These are phyloP conservation scores for Camellia oleifera DNA, from an alignment of 179 eudicot genomes.

Conservation along the genomic window DNA sequence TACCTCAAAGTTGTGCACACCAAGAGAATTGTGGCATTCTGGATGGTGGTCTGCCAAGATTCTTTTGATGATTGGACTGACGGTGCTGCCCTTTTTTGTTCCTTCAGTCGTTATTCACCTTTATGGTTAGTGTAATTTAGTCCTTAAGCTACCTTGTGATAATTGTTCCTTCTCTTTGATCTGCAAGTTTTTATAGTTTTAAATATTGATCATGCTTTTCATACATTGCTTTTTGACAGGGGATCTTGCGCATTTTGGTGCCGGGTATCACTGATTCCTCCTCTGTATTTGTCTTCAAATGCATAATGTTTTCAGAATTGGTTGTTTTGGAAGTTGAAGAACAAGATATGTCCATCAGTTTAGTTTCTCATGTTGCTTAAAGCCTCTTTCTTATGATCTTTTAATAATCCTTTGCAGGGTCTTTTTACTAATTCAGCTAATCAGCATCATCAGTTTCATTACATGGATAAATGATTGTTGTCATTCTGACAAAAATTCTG, in stretches of 20 bases:
- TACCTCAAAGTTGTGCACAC: constrained; percentile 46
- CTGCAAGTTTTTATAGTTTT: too few species aligned
- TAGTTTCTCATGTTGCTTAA: not conserved
- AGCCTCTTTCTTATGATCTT: constrained; percentile 9
- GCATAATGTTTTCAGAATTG: constrained; percentile 1
- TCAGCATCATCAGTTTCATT: constrained; percentile 82
- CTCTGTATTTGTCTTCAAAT: constrained; percentile 4
- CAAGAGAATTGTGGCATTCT: constrained; percentile 62
- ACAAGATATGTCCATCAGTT: too few species aligned
- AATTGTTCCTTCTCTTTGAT: too few species aligned
- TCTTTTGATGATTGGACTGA: constrained; percentile 41
- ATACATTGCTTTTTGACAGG: constrained; percentile 52
- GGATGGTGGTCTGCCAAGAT: constrained; percentile 68
- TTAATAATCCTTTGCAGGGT: constrained; percentile 42
- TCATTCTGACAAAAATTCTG: constrained; percentile 56
- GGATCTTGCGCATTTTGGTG: constrained; percentile 80
- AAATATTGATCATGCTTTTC: not conserved
- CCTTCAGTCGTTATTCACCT: constrained; percentile 50
- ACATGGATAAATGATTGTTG: constrained; percentile 68
- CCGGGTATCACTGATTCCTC: constrained; percentile 53
- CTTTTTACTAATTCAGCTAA: constrained; percentile 74
- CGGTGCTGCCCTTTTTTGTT: constrained; percentile 46
- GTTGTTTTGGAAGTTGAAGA: not conserved
- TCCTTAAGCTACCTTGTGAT: not conserved
- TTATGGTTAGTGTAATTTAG: constrained; percentile 51